phyloP scores from a whole-genome alignment of 2,329 filamentous ascomycete genomes.

The Fusarium nanum region DNA sequence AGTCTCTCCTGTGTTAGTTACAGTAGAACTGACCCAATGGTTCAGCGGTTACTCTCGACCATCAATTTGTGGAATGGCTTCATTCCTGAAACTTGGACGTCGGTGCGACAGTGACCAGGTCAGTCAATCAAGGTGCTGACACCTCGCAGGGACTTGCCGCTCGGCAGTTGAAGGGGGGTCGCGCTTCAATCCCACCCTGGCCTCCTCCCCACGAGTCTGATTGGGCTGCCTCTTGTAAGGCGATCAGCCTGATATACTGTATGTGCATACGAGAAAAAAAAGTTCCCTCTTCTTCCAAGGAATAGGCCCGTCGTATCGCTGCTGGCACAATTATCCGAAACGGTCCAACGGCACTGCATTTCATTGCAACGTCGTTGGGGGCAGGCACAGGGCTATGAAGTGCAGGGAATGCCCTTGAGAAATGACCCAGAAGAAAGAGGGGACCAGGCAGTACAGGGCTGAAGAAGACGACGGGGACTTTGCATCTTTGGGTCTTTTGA shows the following conservation, averaged over 20 bases:
- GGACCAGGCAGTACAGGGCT: constrained; percentile 30
- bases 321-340: constrained; percentile 20
- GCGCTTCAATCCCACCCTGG: constrained; percentile 3
- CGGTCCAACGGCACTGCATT: constrained; percentile 22
- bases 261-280: constrained; percentile 22
- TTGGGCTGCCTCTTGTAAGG: constrained; percentile 4
- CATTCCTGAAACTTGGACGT: constrained; percentile 39
- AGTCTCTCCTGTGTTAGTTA: too few species aligned
- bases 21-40: too few species aligned
- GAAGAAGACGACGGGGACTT: constrained; percentile 12
- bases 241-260: constrained; percentile 7
- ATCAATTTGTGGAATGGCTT: neutral
- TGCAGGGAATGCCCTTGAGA: neutral
- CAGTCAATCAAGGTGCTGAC: constrained; percentile 42
- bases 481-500: neutral
- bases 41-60: constrained; percentile 14
- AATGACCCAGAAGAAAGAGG: neutral
- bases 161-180: constrained; percentile 36
- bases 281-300: constrained; percentile 1
- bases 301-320: constrained; percentile 18
- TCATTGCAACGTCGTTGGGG: constrained; percentile 10
- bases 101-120: constrained; percentile 23
- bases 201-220: constrained; percentile 9
- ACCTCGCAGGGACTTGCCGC: constrained; percentile 35
- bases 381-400: neutral